Conservation (phyloP, 2,329 filamentous ascomycete species). For the Colletotrichum sp. region DNA sequence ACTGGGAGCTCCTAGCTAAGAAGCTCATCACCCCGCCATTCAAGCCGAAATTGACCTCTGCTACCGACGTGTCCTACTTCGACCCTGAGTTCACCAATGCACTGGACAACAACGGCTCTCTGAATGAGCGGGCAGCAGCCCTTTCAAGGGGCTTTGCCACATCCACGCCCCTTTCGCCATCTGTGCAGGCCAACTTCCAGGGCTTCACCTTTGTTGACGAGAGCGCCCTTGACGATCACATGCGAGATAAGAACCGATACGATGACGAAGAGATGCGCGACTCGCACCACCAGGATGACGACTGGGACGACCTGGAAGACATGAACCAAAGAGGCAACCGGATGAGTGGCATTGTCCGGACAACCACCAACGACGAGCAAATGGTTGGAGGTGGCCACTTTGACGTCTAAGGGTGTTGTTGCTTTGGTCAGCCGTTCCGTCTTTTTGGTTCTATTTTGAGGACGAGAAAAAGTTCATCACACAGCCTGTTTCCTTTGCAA, state of each 20-base stretch:
- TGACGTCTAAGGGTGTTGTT: slow-evolving; percentile 55
- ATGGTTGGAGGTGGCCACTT: slow-evolving; percentile 69
- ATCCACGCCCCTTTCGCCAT: slow-evolving; percentile 91
- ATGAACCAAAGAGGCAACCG: slow-evolving; percentile 59
- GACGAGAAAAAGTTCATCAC: slow-evolving; percentile 11
- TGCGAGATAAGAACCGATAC: slow-evolving; percentile 55
- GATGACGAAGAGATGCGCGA: slow-evolving; percentile 68
- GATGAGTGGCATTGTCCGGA: slow-evolving; percentile 69
- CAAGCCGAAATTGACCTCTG: slow-evolving; percentile 95
- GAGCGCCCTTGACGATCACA: slow-evolving; percentile 89
- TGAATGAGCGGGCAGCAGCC: slow-evolving; percentile 90
- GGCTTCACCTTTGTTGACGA: slow-evolving; percentile 99
- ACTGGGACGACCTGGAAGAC: slow-evolving; percentile 65
- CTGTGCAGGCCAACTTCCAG: slow-evolving; percentile 97
- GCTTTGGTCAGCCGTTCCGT: not conserved
- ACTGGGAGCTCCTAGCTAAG: slow-evolving; percentile 87
- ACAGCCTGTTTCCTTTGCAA: slow-evolving; percentile 3
- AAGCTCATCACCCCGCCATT: slow-evolving; percentile 96
- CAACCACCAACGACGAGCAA: slow-evolving; percentile 62
- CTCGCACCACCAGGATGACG: slow-evolving; percentile 45
- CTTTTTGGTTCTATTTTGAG: slow-evolving; percentile 1
- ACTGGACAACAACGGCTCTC: slow-evolving; percentile 81
- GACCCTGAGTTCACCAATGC: slow-evolving; percentile 98
- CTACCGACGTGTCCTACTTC: slow-evolving; percentile 97
- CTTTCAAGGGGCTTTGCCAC: slow-evolving; percentile 85